Evolutionary conservation across 1,284 basidiomycete species (phyloP), one percentile per base, ranked within the genome.

Genomic region (Ustilago tritici): DNA sequence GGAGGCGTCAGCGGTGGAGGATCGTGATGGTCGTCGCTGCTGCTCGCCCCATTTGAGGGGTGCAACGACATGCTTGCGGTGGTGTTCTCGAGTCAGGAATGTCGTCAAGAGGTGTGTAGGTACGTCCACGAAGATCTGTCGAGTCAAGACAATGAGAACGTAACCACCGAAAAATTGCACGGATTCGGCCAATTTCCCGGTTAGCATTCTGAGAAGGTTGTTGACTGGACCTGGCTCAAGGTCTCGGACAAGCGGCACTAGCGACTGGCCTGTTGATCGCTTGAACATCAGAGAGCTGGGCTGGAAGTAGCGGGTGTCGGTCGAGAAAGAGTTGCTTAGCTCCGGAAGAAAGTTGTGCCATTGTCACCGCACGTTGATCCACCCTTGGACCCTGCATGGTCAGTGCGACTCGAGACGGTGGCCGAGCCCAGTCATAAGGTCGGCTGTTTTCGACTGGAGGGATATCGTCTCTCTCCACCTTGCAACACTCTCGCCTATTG

Each of bases 21-120:
- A 60, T 57, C 68, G 49, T 4, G 61, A 61, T n/a, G 62, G 55
- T 14, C 68, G 55, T 4, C 68, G 68, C 17, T 70, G 67, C 28
- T 65, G 56, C 60, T 58, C 12, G 59, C 31, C 11, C 55, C 23
- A 31, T 14, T 28, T 2, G 47, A 50, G 0, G 54, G 40, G 2
- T 49, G 46, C 1, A 57, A 31, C 12, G 68, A 70, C 68, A 70
- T 70, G n/a, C 3, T 56, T 17, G 56, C 34, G 38, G 7, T 23
- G 12, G 9, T 7, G 15, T 43, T 9, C 14, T 50, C 28, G 47
- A 50, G 47, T 50, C 31, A 50, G 8, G 47, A 32, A 31, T 9
- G 31, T 31, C 31, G n/a, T 31, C 31, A 28, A 47, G 46, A 47
- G 31, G 47, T 4, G 14, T 31, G 41, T 17, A 43, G 41, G 41